A percentile compares a stretch with the other conserved stretches of the same genome.
Conservation (phyloP, 139 green algal genomes). For the Coelastrella sp. region DNA sequence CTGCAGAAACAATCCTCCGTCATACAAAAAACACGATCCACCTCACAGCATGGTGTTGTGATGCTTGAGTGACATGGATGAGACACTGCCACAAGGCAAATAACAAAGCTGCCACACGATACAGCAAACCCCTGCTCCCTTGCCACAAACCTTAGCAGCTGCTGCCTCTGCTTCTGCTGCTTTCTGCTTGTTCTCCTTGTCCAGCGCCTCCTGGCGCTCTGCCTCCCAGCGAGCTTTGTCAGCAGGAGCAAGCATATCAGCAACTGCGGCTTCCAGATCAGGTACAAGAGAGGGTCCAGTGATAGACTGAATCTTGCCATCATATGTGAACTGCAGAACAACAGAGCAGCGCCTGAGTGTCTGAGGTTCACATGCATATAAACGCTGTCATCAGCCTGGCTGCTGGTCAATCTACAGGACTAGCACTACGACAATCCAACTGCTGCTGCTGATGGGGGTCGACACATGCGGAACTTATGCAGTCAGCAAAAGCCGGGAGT, state of each 20-base stretch:
- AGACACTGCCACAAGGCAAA: too few relatives aligned
- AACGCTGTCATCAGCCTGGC: too few relatives aligned
- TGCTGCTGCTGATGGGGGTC: too few relatives aligned
- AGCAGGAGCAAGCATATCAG: constrained; percentile 50
- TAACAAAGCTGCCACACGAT: not conserved
- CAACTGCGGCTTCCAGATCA: constrained; percentile 27
- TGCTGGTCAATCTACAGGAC: too few relatives aligned
- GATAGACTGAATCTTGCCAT: not conserved
- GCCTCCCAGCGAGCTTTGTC: constrained; percentile 57
- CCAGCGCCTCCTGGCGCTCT: constrained; percentile 50
- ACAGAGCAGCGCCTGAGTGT: not conserved
- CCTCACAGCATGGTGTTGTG: too few relatives aligned
- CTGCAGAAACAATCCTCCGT: too few relatives aligned
- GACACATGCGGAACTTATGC: too few relatives aligned
- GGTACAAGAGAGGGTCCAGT: constrained; percentile 1
- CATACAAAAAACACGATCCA: too few relatives aligned
- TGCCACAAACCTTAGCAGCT: constrained; percentile 14
- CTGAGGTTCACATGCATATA: too few relatives aligned
- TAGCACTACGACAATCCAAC: too few relatives aligned
- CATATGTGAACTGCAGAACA: not conserved
- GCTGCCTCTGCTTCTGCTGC: constrained; percentile 24
- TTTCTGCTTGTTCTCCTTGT: constrained; percentile 47
- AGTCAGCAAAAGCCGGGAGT: too few relatives aligned
- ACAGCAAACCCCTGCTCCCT: not conserved
- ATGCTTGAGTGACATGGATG: too few relatives aligned